Conservation (phyloP, 2,329 filamentous ascomycete genomes). For the Dothideomycetes sp. region DNA sequence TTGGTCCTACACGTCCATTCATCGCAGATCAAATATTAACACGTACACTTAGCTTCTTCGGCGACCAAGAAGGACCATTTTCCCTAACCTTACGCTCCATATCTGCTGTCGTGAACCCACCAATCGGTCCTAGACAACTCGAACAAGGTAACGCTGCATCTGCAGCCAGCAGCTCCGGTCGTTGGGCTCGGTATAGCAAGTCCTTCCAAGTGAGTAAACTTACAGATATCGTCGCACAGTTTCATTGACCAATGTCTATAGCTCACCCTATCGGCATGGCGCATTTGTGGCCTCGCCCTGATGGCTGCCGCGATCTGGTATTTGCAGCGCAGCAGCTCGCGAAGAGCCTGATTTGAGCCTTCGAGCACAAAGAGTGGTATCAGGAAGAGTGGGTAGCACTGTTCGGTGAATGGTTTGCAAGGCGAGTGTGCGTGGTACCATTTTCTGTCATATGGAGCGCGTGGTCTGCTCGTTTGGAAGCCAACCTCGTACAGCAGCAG, state of each 20-base stretch:
- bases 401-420: constrained; percentile 4
- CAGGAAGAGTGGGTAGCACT: constrained; percentile 12
- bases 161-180: constrained; percentile 1
- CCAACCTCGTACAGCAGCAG: background rate
- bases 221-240: background rate
- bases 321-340: constrained; percentile 5
- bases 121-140: constrained; percentile 3
- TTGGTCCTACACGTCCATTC: constrained; percentile 29
- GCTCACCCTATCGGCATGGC: constrained; percentile 10
- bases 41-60: constrained; percentile 62
- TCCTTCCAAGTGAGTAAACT: constrained; percentile 4
- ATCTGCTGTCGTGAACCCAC: constrained; percentile 29
- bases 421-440: background rate
- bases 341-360: constrained; percentile 10
- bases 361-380: no score
- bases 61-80: constrained; percentile 61
- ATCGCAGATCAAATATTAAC: constrained; percentile 1
- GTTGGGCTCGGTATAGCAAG: constrained; percentile 5
- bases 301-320: constrained; percentile 7
- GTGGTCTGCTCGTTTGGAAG: constrained; percentile 8
- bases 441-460: constrained; percentile 5
- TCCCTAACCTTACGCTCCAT: constrained; percentile 48
- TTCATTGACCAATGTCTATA: background rate
- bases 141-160: constrained; percentile 6
- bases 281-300: constrained; percentile 10